These are phyloP conservation scores for Trichoderma breve DNA, from an alignment of 2,329 filamentous ascomycete genomes.

Conservation along the genomic window DNA sequence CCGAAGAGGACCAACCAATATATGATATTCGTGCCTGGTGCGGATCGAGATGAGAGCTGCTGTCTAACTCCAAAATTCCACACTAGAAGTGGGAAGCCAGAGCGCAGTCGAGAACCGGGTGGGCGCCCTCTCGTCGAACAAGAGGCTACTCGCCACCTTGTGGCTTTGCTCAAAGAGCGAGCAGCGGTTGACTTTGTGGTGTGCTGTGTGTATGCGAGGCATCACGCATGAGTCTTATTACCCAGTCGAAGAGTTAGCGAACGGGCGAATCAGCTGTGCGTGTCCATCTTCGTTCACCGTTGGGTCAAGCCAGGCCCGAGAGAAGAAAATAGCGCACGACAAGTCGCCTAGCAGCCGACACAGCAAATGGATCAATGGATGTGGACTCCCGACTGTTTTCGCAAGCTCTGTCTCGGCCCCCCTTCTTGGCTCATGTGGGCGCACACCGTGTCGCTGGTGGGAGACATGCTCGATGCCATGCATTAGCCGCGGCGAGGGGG, in stretches of 20 bases:
- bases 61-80: neutral
- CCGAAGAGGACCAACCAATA: neutral
- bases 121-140: neutral
- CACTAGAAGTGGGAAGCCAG: neutral
- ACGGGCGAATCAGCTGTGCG: neutral
- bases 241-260: neutral
- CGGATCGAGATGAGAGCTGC: neutral
- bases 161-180: neutral
- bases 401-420: neutral
- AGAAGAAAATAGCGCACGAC: conserved; percentile 1
- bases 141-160: neutral
- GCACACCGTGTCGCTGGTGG: conserved; percentile 1
- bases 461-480: conserved; percentile 14
- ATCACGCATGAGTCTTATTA: neutral
- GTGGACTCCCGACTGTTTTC: neutral
- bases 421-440: conserved; percentile 1
- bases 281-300: neutral
- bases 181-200: neutral
- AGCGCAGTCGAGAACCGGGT: neutral
- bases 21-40: neutral
- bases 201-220: neutral
- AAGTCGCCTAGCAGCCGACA: neutral
- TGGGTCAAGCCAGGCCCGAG: neutral
- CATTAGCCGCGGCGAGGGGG: conserved; percentile 4
- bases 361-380: neutral